These are phyloP conservation scores for Gigaspora rosea DNA, from an alignment of 192 early-diverging fungal genomes.

Conservation along the genomic window DNA sequence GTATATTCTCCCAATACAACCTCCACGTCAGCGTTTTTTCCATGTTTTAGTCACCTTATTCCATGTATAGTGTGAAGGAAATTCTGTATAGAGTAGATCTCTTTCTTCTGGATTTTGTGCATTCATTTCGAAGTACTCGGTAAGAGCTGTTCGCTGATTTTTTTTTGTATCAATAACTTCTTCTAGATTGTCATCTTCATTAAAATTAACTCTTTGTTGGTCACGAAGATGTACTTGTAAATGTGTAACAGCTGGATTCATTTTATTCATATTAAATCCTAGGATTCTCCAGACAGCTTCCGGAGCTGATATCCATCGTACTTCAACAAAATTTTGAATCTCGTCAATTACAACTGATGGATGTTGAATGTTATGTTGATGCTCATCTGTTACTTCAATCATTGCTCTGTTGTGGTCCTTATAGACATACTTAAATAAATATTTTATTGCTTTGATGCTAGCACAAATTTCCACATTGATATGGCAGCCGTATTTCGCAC, in stretches of 20 bases:
- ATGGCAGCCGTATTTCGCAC: constrained; percentile 41
- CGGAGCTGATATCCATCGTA: constrained; percentile 34
- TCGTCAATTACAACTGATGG: not conserved
- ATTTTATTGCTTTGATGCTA: constrained; percentile 36
- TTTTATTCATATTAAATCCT: constrained; percentile 30
- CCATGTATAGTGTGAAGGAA: constrained; percentile 1
- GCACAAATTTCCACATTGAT: constrained; percentile 43
- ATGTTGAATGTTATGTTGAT: not conserved
- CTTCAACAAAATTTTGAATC: constrained; percentile 5
- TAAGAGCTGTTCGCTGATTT: constrained; percentile 18
- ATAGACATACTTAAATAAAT: constrained; percentile 45
- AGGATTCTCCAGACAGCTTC: constrained; percentile 38
- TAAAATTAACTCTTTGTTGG: not conserved
- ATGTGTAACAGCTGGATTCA: constrained; percentile 6
- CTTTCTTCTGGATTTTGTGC: not conserved
- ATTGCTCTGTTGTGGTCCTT: constrained; percentile 36
- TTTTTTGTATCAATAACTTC: constrained; percentile 15
- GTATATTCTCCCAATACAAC: not conserved
- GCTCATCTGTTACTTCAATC: not conserved
- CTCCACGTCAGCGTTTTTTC: not conserved
- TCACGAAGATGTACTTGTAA: not conserved
- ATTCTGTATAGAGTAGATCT: constrained; percentile 12
- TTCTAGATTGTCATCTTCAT: not conserved
- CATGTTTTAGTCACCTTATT: not conserved
- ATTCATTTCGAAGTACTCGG: constrained; percentile 29